Evolutionary conservation across 2,329 filamentous ascomycete genomes (phyloP), one percentile per base, ranked within the genome.

Genomic region (Davidsoniella eucalypti): DNA sequence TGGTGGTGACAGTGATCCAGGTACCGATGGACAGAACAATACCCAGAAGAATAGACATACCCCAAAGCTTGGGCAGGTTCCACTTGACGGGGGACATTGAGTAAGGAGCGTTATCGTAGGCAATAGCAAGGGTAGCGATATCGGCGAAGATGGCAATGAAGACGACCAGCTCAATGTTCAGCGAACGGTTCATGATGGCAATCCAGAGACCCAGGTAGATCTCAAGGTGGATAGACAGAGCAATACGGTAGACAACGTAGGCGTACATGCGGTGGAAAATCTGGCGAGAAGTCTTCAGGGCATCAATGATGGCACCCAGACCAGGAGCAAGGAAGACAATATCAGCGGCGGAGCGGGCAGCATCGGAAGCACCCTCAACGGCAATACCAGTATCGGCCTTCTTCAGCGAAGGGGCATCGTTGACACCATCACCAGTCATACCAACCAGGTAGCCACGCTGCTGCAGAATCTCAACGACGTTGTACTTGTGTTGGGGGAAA

Each of bases 191-290:
- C 59, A 90, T 72, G 58, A 90, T 88, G 59, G 83, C 84, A 59
- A 94, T 92, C 86, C 87, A 93, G 53, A 93, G 77, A 64, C 86
- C 87, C 47, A 94, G 76, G 75, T 87, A 94, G 64, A 93, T 84
- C 69, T 92, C 86, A 62, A 94, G 75, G 65, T 94, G 87, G 56
- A 94, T 79, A 14, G 87, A 94, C 61, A 94, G 70, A 45, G 87
- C 87, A 61, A 94, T 94, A 76, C 87, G 85, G 72, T 94, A 94
- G 61, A 94, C 84, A 57, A 94, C 85, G 71, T 94, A 94, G 54
- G 87, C 84, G 69, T 94, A 92, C 87, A 94, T 94, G 61, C 87
- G 85, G 70, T 94, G 87, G 74, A 94, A 94, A 65, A 94, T 94
- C 66, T 93, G 87, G 61, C 87, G 84, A 29, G 86, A 90, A 57